These are phyloP conservation scores for Pisolithus sp. DNA, from an alignment of 768 basidiomycete species.

Conservation along the genomic window DNA sequence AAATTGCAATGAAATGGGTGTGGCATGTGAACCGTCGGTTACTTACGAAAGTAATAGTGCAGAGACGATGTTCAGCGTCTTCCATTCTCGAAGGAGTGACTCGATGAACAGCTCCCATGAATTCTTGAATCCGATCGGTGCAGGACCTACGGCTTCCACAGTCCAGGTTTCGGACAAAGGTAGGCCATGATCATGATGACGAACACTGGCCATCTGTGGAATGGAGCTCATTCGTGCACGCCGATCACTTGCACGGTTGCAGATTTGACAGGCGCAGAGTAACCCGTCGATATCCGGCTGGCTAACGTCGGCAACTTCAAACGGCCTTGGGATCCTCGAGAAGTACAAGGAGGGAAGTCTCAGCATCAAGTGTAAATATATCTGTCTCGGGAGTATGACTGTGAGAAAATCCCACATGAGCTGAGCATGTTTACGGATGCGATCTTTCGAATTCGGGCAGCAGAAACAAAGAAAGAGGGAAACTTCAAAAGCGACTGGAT, in stretches of 20 bases:
- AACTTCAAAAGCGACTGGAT: constrained; percentile 17
- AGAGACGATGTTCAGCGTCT: constrained; percentile 69
- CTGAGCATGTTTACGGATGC: constrained; percentile 13
- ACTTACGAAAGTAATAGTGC: constrained; percentile 50
- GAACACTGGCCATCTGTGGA: constrained; percentile 20
- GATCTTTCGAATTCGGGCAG: constrained; percentile 4
- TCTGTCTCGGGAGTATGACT: constrained; percentile 38
- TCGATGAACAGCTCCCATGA: constrained; percentile 73
- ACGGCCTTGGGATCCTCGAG: constrained; percentile 67
- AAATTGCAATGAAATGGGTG: too few species aligned
- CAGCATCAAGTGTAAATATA: constrained; percentile 46
- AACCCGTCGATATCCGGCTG: constrained; percentile 62
- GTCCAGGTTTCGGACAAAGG: constrained; percentile 54
- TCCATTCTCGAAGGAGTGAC: constrained; percentile 67
- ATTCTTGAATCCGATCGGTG: constrained; percentile 54
- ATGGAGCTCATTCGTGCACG: constrained; percentile 20
- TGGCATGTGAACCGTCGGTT: not conserved
- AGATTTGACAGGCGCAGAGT: constrained; percentile 27
- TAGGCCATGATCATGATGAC: constrained; percentile 19
- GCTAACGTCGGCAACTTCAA: constrained; percentile 74
- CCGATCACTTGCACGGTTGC: constrained; percentile 7
- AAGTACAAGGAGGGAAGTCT: constrained; percentile 78
- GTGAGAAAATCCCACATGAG: constrained; percentile 20
- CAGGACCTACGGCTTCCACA: constrained; percentile 46
- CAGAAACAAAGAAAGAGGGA: constrained; percentile 14